These are phyloP conservation scores for Phytophthora ramorum DNA, from an alignment of 352 stramenopile genomes.

Conservation along the genomic window DNA sequence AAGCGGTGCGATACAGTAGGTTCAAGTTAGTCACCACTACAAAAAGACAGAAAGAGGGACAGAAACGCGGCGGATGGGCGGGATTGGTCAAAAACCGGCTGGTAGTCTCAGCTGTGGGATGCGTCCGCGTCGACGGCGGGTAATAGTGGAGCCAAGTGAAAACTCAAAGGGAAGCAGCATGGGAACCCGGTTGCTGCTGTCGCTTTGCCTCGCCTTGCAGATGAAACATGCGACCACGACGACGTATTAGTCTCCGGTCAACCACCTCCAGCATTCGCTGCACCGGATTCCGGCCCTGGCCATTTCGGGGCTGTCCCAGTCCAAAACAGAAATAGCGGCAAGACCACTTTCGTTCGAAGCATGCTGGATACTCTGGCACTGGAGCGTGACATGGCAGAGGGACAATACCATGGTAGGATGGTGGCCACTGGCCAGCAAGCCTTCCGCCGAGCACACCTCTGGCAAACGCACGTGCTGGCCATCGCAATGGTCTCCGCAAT, in stretches of 20 bases:
- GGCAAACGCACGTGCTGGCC: background rate
- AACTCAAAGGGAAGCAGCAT: no score
- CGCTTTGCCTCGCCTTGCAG: no score
- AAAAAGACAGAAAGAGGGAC: slow-evolving; percentile 15
- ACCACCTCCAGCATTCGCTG: background rate
- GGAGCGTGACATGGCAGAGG: background rate
- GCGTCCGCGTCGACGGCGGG: background rate
- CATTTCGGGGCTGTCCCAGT: background rate
- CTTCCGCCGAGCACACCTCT: background rate
- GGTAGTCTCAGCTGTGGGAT: slow-evolving; percentile 26
- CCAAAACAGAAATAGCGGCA: background rate
- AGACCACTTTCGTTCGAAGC: background rate
- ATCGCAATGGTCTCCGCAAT: background rate
- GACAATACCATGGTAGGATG: no score
- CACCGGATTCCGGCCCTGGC: background rate
- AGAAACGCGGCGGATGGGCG: slow-evolving; percentile 5
- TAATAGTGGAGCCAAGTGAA: slow-evolving; percentile 24
- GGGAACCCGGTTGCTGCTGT: no score
- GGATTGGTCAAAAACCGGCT: slow-evolving; percentile 29
- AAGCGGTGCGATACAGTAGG: slow-evolving; percentile 9
- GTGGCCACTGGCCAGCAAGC: background rate
- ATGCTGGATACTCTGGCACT: background rate
- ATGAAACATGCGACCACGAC: background rate
- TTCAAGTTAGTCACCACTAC: slow-evolving; percentile 32
- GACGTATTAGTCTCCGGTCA: background rate